These are phyloP conservation scores for Clohesyomyces aquaticus DNA, from an alignment of 495 filamentous ascomycete species.

Conservation along the genomic window DNA sequence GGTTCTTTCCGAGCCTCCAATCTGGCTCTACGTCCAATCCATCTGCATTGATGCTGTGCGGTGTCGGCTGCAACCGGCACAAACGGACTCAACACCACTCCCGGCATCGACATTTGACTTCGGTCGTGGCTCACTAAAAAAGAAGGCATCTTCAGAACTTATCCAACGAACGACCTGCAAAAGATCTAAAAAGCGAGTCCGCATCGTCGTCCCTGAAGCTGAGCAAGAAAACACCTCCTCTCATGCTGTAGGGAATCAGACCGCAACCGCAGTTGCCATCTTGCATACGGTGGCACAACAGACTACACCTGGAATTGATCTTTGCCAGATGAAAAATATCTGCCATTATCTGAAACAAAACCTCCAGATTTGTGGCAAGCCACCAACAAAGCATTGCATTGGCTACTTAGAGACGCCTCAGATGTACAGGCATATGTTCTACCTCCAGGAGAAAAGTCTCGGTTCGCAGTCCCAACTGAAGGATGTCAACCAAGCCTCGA, in stretches of 20 bases:
- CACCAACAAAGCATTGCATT: conserved; percentile 20
- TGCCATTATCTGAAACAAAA: conserved; percentile 36
- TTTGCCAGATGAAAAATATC: conserved; percentile 30
- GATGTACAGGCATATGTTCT: conserved; percentile 28
- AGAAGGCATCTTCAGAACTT: conserved; percentile 7
- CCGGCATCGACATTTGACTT: too few species aligned
- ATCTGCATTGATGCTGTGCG: conserved; percentile 13
- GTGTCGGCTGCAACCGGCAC: too few species aligned
- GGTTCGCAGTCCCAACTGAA: not conserved
- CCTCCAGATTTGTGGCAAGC: conserved; percentile 16
- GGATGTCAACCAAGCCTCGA: not conserved
- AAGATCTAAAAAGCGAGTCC: conserved; percentile 17
- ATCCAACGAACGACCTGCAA: not conserved
- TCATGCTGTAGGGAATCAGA: not conserved
- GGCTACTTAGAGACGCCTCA: conserved; percentile 32
- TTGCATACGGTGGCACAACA: conserved; percentile 8
- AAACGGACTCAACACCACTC: too few species aligned
- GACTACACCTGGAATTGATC: conserved; percentile 19
- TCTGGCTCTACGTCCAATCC: conserved; percentile 36
- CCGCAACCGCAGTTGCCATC: conserved; percentile 12
- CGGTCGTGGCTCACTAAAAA: not conserved
- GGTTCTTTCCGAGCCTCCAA: conserved; percentile 16
- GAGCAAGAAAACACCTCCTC: not conserved
- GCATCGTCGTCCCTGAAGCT: not conserved
- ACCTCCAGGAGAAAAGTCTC: conserved; percentile 11